Evolutionary conservation across 2,329 filamentous ascomycete genomes (phyloP), one percentile per base, ranked within the genome.

Genomic region (Teratosphaeria nubilosa): DNA sequence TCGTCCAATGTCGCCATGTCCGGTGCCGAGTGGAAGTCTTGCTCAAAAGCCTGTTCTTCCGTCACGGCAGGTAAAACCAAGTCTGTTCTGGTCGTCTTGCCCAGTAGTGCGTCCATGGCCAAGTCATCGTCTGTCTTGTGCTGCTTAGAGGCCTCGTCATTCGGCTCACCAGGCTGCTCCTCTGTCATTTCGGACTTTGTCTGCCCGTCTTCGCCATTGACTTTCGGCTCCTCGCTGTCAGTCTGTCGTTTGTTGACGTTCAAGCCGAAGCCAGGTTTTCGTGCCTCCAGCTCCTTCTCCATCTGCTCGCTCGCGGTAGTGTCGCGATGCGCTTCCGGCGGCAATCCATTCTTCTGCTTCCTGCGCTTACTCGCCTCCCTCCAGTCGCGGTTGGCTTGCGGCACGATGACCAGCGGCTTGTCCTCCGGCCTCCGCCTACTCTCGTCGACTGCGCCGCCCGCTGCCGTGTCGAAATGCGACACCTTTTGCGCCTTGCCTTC

Each of bases 1-100:
- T 94, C 90, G 34, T 89, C 88, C 20, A 95, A 76, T 0, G 85
- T 88, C 3, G 90, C 86, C 31, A 83, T 80, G 24, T 90, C 87
- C 1, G 90, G 91, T 0, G 90, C 86, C 27, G 82, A 77, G 13
- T 82, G 78, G 31, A 91, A 81, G 70, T 92, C 89, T 27, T 82
- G 63, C 31, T 68, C 63, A 57, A 70, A 70, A 5, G 67, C 68
- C 60, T 71, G 63, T 54, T 65, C 63, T 61, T 72, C 68, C 4
- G 59, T 64, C 14, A 79, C 68, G 9, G 65, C 64, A 5, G 75
- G 74, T 14, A 80, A 72, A 0, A 76, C 67, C 54, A 70, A 68
- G 54, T 60, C 71, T 24, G 68, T 76, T 56, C 68, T 67, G 61
- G 59, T 69, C 56, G 60, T 72, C 52, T 70, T 72, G 62, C 70